Percentiles rank a stretch among this genome's conserved stretches.
phyloP scores from a whole-genome alignment of 2,329 filamentous ascomycete genomes.

The Xylariales sp. region DNA sequence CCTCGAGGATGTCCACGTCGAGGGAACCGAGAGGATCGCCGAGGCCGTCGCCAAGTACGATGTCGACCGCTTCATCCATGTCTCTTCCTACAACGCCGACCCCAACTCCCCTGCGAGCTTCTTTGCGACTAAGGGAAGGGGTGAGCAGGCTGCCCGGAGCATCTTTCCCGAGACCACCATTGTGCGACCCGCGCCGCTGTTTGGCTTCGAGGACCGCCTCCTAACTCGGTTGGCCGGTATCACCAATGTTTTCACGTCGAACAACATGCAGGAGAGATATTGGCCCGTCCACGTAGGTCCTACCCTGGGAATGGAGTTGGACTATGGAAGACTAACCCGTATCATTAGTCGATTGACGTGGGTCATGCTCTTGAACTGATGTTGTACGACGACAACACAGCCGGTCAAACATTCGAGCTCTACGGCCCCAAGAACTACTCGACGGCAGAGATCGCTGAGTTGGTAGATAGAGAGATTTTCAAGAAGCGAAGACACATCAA shows the following conservation, averaged over 20 bases:
- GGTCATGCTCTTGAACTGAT: constrained; percentile 89
- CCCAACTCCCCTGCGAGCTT: constrained; percentile 86
- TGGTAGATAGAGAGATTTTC: constrained; percentile 93
- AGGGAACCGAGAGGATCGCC: constrained; percentile 90
- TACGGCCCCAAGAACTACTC: constrained; percentile 95
- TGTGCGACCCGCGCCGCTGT: constrained; percentile 91
- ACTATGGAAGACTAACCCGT: constrained; percentile 23
- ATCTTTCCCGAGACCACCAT: constrained; percentile 98
- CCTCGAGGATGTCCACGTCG: constrained; percentile 90
- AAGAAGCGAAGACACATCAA: constrained; percentile 93
- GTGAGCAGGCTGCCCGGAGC: constrained; percentile 83
- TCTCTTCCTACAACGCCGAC: constrained; percentile 93
- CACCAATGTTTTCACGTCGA: constrained; percentile 86
- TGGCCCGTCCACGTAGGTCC: constrained; percentile 87
- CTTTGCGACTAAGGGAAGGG: constrained; percentile 88
- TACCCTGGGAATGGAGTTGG: neutral
- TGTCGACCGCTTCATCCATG: constrained; percentile 94
- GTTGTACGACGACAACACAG: constrained; percentile 89
- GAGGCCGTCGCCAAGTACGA: constrained; percentile 98
- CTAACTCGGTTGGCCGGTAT: constrained; percentile 85
- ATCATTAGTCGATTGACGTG: constrained; percentile 81
- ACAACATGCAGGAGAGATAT: constrained; percentile 92
- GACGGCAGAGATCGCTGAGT: constrained; percentile 83
- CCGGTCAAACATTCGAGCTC: constrained; percentile 91
- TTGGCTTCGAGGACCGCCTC: constrained; percentile 93